Percentiles rank a stretch among this genome's conserved stretches.
phyloP scores from a whole-genome alignment of 768 basidiomycete genomes.

The Chalciporus sphaerocephalus region DNA sequence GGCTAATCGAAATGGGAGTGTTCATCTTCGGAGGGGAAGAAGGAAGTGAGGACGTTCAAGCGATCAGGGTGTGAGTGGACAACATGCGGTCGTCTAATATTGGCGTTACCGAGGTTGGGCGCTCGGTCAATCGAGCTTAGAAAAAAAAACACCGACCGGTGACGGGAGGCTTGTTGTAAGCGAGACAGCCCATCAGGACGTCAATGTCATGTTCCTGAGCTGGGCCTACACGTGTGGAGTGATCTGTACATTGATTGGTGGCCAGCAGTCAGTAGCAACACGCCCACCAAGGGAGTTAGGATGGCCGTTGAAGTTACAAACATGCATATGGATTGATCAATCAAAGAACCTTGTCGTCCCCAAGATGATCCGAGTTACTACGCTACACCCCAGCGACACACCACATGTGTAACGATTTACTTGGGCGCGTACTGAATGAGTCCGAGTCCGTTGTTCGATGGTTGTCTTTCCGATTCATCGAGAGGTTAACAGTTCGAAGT shows the following conservation, averaged over 20 bases:
- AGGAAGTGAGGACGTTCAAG: background rate
- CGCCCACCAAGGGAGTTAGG: background rate
- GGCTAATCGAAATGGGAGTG: conserved; percentile 6
- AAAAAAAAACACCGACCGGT: background rate
- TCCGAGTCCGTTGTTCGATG: no score
- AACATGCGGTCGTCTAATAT: conserved; percentile 5
- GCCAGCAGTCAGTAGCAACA: background rate
- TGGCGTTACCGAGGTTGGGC: conserved; percentile 1
- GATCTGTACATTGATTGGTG: background rate
- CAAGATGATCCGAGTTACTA: no score
- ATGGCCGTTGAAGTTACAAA: background rate
- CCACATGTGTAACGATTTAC: no score
- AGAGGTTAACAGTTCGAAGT: no score
- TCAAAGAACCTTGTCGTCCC: no score
- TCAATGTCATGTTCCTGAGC: background rate
- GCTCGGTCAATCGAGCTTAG: background rate
- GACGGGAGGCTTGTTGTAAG: background rate
- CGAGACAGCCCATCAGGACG: background rate
- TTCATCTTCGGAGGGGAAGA: conserved; percentile 8
- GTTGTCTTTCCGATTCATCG: no score
- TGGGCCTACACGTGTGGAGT: conserved; percentile 4
- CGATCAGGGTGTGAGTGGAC: background rate
- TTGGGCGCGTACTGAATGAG: no score
- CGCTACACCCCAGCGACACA: no score
- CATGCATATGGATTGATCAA: no score